Conservation (phyloP, 2,329 filamentous ascomycete species). For the Fusarium sp. region DNA sequence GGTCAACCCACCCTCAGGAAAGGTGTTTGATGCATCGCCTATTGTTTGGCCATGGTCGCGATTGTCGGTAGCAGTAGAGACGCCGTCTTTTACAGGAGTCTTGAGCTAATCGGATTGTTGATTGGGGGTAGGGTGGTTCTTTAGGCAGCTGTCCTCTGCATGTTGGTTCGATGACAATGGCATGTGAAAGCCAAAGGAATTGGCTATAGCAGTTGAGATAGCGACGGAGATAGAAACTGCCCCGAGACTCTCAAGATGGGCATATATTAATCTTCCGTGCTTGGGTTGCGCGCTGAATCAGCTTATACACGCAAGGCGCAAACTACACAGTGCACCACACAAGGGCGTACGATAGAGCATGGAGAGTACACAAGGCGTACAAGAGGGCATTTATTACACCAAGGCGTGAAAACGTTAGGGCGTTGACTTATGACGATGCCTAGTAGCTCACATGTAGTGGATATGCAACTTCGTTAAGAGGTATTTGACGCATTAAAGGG, state of each 20-base stretch:
- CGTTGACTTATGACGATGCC: too few relatives aligned
- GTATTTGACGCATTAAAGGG: too few relatives aligned
- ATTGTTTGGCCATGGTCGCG: too few relatives aligned
- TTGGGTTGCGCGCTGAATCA: background rate
- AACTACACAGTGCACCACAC: background rate
- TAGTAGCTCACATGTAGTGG: too few relatives aligned
- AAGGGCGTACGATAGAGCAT: too few relatives aligned
- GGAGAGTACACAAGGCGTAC: too few relatives aligned
- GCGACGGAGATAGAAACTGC: fast-evolving
- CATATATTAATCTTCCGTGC: background rate
- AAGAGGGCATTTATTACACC: too few relatives aligned
- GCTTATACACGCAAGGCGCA: background rate
- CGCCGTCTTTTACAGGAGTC: background rate
- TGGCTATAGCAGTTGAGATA: too few relatives aligned
- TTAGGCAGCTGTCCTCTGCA: conserved; percentile 1
- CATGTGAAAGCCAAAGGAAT: background rate
- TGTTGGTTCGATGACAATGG: background rate
- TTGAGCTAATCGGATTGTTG: background rate
- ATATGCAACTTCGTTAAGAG: too few relatives aligned
- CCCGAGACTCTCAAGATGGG: background rate
- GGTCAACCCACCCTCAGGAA: background rate
- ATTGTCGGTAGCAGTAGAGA: too few relatives aligned
- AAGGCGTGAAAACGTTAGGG: too few relatives aligned
- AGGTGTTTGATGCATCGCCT: background rate
- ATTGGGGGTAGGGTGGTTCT: background rate